Base-by-base conservation (phyloP, 768 basidiomycete species). In the Lactarius quietus region DNA sequence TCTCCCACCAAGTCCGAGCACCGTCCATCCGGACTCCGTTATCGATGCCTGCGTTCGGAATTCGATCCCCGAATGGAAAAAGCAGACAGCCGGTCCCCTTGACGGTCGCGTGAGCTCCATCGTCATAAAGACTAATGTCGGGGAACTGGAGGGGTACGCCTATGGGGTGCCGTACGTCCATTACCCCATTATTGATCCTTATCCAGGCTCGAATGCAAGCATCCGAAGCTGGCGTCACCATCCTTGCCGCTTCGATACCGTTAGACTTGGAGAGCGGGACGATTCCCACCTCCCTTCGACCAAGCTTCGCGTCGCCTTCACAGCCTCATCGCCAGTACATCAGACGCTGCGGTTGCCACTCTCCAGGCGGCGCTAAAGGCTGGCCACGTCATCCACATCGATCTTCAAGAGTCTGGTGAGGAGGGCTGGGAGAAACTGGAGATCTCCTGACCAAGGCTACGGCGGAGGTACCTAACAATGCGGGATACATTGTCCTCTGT, bases 401-500 rank as follows among this genome's bases (percentile, higher is more conserved):
- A 90, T 70, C 79, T 93, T 57, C 80, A 83, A 65, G 78, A 80
- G 33, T 79, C 80, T 55, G 84, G 85, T 59, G 72, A 82, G 15
- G 78, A 82, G 4, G 78, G 83, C 31, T 83, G 82, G 76, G 90
- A 93, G 60, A 79, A 76, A 0, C 82, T 94, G 35, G 87, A 72
- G 91, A 92, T 62, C 72, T 91, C 58, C 78, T 93, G 65, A 79
- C 81, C 51, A 91, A 87, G 72, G 84, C 87, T 28, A 83, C 81
- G 28, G 74, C 77, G 41, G 81, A 79, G 66, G 66, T 57, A 51
- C 29, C 63, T 61, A 57, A 12, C 38, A 12, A 29, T 63, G 62
- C 71, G 76, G 79, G 70, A 73, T 81, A 86, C 36, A 84, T 92
- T 74, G 80, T 92, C 62, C 77, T 93, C 48, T 86, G 92, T 91